Conservation (phyloP, 352 stramenopile genomes). For the Pythium pyrilobum region DNA sequence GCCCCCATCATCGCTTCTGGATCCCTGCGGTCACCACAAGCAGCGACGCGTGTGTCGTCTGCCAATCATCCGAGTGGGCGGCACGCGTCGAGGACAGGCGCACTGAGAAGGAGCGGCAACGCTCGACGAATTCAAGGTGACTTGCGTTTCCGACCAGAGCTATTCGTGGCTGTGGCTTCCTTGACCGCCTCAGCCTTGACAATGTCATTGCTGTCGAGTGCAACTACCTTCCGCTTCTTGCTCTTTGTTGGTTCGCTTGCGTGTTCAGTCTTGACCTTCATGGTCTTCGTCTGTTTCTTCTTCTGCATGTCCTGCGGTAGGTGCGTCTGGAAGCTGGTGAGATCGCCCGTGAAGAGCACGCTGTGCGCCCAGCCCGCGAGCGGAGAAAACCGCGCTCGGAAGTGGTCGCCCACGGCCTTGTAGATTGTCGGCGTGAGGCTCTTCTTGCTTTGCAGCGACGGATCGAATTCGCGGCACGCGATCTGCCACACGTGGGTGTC, state of each 20-base stretch:
- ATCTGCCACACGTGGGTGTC: constrained; percentile 94
- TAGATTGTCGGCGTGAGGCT: constrained; percentile 72
- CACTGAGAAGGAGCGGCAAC: no score
- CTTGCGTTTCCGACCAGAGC: no score
- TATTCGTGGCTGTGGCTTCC: no score
- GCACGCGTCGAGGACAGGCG: no score
- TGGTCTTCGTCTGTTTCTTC: constrained; percentile 1
- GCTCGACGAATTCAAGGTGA: no score
- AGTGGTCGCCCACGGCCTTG: constrained; percentile 84
- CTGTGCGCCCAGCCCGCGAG: constrained; percentile 88
- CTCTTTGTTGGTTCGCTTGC: not conserved
- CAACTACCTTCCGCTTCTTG: not conserved
- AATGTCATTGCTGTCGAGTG: no score
- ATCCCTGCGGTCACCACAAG: no score
- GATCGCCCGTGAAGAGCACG: constrained; percentile 24
- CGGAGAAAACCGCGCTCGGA: constrained; percentile 78
- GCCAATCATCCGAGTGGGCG: no score
- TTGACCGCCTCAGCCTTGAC: no score
- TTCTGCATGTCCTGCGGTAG: constrained; percentile 16
- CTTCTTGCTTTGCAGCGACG: constrained; percentile 28
- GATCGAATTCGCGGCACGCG: constrained; percentile 63
- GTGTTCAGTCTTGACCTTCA: not conserved
- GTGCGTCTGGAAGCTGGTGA: constrained; percentile 17
- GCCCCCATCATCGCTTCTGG: no score
- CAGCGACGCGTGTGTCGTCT: no score